Evolutionary conservation across 345 rosid genomes (phyloP).

Genomic region (Aethionema arabicum): DNA sequence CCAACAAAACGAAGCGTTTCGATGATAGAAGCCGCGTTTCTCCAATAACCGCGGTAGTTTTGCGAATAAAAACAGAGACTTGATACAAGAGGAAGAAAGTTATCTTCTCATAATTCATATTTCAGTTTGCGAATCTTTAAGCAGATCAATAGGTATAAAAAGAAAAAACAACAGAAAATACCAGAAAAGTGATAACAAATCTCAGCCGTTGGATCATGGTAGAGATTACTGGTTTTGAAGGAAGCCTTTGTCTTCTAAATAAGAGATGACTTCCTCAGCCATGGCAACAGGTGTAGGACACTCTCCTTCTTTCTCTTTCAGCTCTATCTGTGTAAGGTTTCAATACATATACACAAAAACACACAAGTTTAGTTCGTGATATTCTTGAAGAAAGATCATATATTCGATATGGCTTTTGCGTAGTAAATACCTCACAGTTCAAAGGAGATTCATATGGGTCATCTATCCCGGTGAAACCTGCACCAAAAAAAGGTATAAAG

Average conservation of each 20-base stretch:
- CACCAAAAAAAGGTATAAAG: slow-evolving; percentile 10
- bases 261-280: slow-evolving; percentile 72
- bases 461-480: slow-evolving; percentile 96
- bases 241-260: slow-evolving; percentile 72
- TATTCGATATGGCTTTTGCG: neutral
- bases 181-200: neutral
- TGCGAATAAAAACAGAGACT: too few relatives aligned
- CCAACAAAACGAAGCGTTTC: too few relatives aligned
- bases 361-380: neutral
- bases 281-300: slow-evolving; percentile 68
- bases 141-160: slow-evolving; percentile 3
- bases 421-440: slow-evolving; percentile 65
- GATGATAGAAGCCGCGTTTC: too few relatives aligned
- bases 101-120: slow-evolving; percentile 14
- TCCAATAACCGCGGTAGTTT: too few relatives aligned
- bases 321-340: slow-evolving; percentile 64
- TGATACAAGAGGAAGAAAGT: slow-evolving; percentile 8
- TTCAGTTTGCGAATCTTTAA: neutral
- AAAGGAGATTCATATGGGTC: slow-evolving; percentile 89
- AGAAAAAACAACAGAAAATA: neutral
- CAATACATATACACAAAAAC: neutral
- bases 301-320: slow-evolving; percentile 58
- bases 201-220: slow-evolving; percentile 15
- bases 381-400: slow-evolving; percentile 11
- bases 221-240: slow-evolving; percentile 46